Evolutionary conservation across 305 asterid genomes (phyloP).

Genomic region (Plantago rigida): DNA sequence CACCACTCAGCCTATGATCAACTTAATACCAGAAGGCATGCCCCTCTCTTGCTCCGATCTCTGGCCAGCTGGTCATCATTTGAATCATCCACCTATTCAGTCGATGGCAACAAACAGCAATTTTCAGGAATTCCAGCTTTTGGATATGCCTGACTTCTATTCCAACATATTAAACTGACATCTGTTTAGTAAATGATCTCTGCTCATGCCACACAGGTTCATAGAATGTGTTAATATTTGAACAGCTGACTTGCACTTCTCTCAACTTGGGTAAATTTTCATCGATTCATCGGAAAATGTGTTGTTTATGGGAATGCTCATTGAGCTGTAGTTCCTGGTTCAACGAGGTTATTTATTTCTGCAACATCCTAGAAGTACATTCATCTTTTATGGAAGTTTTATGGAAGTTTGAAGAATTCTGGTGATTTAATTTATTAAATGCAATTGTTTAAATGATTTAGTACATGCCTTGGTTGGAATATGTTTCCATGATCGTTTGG

Average conservation of each 20-base stretch:
- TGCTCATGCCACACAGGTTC: conserved; percentile 2
- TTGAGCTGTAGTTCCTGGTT: neutral
- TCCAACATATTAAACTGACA: conserved; percentile 34
- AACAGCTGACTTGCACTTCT: neutral
- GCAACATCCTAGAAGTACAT: neutral
- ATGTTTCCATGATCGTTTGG: too few relatives aligned
- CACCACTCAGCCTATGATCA: conserved; percentile 34
- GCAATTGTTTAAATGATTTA: neutral
- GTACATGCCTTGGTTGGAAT: neutral
- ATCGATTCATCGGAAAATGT: neutral
- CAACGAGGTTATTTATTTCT: neutral
- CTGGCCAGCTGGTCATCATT: conserved; percentile 35
- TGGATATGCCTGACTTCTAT: conserved; percentile 40
- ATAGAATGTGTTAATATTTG: neutral
- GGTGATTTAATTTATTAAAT: neutral
- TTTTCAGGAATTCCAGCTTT: conserved; percentile 41
- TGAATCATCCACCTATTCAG: conserved; percentile 27
- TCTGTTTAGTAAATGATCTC: neutral
- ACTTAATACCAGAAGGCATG: conserved; percentile 34
- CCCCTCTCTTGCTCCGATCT: conserved; percentile 38
- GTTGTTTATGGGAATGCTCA: neutral
- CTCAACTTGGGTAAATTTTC: conserved; percentile 3
- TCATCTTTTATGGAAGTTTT: neutral
- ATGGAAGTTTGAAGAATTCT: neutral
- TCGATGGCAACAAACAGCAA: conserved; percentile 24